Base-by-base conservation (phyloP, 2,329 filamentous ascomycete species). In the Paecilomyces fulvus region DNA sequence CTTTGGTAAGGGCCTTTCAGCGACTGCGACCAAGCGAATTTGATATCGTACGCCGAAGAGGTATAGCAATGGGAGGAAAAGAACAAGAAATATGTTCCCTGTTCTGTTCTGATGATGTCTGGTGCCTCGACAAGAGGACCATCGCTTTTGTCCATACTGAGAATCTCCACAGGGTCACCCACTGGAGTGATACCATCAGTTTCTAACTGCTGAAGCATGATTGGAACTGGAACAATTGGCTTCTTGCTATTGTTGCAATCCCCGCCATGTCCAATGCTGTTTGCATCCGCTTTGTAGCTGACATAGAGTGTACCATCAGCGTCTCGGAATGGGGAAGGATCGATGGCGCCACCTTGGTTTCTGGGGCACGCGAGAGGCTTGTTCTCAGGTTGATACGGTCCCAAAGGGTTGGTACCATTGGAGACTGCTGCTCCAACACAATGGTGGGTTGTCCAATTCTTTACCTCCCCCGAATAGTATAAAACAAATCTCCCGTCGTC, bases 201-300 rank as follows among this genome's bases (percentile, higher is more conserved):
- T 51, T 63, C 53, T 8, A 74, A 56, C 56, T 73, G 64, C 54
- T 73, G 72, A 2, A 74, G 67, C 75, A 74, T 63, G 21, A 74
- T 63, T 2, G 70, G 71, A 1, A 69, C 70, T 0, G 67, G 52
- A 0, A 64, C 57, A 5, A 68, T 60, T 5, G 70, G 70, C 6
- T 59, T 58, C 7, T 65, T 66, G 62, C 75, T 79, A 55, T 76
- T 73, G 43, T 68, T 67, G 63, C 77, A 79, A 43, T 66, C 64
- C 2, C 77, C 77, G 30, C 75, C 75, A 57, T 70, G 64, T 5
- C 74, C 74, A 37, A 80, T 69, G 55, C 74, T 75, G 67, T 86
- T 86, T 23, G 83, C 83, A 64, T 88, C 84, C 33, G 84, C 74
- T 67, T 87, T 87, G 72, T 86, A 87, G 17, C 80, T 70, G 20